phyloP scores from a whole-genome alignment of 83 land plant species.

The Larix sibirica region DNA sequence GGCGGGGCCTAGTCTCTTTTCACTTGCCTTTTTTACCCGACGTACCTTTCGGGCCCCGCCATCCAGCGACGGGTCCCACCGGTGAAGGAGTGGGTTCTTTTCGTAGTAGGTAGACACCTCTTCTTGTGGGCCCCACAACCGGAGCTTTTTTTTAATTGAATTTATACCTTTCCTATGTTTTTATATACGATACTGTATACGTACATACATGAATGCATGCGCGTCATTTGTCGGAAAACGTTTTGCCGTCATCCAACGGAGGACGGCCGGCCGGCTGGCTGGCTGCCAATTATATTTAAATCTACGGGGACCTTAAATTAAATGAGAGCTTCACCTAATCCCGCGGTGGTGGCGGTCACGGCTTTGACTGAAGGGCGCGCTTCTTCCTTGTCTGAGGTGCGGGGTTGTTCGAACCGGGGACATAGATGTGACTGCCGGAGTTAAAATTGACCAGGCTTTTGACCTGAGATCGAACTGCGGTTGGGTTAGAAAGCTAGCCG shows the following conservation, averaged over 20 bases:
- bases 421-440: slow-evolving; percentile 5
- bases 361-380: background rate
- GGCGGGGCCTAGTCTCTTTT: background rate
- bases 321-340: background rate
- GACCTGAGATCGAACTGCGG: background rate
- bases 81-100: slow-evolving; percentile 12
- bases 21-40: background rate
- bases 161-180: background rate
- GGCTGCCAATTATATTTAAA: no score
- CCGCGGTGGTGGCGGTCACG: background rate
- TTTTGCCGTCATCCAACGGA: background rate
- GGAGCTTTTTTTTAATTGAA: background rate
- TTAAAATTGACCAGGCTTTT: background rate
- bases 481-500: background rate
- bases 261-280: background rate
- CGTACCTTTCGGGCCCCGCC: background rate
- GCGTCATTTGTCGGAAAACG: background rate
- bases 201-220: background rate
- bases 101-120: slow-evolving; percentile 14
- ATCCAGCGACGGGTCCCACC: background rate
- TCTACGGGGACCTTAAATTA: no score
- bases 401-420: slow-evolving; percentile 11
- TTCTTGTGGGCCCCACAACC: background rate
- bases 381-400: slow-evolving; percentile 6
- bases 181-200: background rate